Base-by-base conservation (phyloP, 2,329 filamentous ascomycete genomes). In the Pyrenochaeta sp. region DNA sequence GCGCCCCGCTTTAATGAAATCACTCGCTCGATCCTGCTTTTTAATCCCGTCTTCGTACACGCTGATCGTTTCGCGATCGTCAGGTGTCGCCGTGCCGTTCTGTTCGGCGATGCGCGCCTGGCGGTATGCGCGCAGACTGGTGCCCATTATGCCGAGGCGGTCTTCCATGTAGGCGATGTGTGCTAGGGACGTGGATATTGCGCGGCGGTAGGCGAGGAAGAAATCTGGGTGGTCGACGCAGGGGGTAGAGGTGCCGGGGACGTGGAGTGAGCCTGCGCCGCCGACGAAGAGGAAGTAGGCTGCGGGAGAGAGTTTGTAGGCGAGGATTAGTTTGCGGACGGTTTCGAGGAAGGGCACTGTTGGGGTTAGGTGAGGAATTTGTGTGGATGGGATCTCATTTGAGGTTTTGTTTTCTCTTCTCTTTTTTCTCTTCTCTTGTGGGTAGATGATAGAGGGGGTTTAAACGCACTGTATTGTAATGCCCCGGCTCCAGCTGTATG, bases 121-220 rank as follows among this genome's bases (percentile, higher is more conserved):
- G 1, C 72, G 65, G 34, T 75, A 76, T 0, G 56, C 53, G 8
- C 72, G 68, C 5, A 74, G 50, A 0, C 63, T 37, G 0, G 67
- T 67, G 9, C 72, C 72, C 55, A 75, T 67, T 45, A 69, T 66
- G 6, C 72, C 72, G 12, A 75, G 62, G 1, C 73, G 71, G 51
- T 74, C 71, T 50, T 76, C 73, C 73, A 76, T 75, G 50, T 76
- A 75, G 2, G 62, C 54, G 7, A 76, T 74, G 44, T 76, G 72
- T 2, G 73, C 72, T 36, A 72, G 70, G 0, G 74, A 75, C 8
- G 68, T 71, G 43, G 73, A 72, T 28, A 77, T 72, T 39, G 72
- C 73, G 57, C 73, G 67, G 7, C 73, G 68, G 59, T 75, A 75
- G 8, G 74, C 71, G 46, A 76, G 65, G 64, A 74, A 74, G 60